Evolutionary conservation across 2,329 filamentous ascomycete species (phyloP).

Genomic region (Berkeleyomyces basicola): DNA sequence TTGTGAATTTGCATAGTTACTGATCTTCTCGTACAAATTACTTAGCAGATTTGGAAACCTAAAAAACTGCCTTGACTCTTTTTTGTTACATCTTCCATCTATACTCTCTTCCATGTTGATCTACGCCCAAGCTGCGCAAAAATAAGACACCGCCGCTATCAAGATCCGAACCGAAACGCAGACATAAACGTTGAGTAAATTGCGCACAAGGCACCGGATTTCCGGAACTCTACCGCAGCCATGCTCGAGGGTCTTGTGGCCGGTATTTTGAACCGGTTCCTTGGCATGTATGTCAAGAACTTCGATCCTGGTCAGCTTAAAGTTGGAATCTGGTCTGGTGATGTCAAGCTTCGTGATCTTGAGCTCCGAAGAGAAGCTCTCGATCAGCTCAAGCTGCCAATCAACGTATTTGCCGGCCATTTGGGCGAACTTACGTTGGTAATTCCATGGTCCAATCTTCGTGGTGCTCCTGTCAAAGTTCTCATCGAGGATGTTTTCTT

Average conservation of each 20-base stretch:
- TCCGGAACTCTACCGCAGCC: background rate
- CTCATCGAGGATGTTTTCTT: constrained; percentile 95
- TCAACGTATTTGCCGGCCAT: constrained; percentile 93
- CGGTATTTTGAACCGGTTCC: constrained; percentile 92
- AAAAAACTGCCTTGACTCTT: background rate
- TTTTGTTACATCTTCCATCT: background rate
- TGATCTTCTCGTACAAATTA: no score
- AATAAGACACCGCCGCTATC: background rate
- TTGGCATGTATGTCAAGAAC: constrained; percentile 99
- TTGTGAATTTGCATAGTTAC: no score
- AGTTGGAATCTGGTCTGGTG: constrained; percentile 96
- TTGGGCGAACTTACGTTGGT: constrained; percentile 79
- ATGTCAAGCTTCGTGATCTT: constrained; percentile 86
- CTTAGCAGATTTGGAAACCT: no score
- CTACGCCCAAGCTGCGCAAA: background rate
- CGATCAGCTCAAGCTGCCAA: constrained; percentile 87
- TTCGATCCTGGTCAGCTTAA: constrained; percentile 97
- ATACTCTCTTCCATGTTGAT: background rate
- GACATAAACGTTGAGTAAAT: background rate
- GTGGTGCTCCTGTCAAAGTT: constrained; percentile 85
- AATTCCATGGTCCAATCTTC: constrained; percentile 94
- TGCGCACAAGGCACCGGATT: background rate
- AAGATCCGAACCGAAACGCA: background rate
- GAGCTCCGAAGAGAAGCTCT: constrained; percentile 88
- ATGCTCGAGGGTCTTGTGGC: constrained; percentile 98